Base-by-base conservation (phyloP, 73 alveolate species). In the Symbiodinium pilosum region DNA sequence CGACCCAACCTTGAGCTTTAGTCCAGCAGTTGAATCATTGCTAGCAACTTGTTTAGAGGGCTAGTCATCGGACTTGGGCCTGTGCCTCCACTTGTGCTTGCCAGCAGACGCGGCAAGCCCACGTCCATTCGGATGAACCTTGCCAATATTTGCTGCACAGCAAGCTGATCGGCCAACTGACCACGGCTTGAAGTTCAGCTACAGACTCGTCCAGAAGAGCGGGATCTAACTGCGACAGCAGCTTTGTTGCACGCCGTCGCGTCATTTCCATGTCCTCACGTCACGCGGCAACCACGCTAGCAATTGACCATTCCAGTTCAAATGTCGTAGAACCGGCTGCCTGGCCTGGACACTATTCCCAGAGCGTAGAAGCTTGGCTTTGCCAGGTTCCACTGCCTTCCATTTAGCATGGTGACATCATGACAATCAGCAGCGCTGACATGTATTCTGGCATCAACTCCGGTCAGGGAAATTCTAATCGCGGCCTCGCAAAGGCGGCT, bases 401-500 rank as follows among this genome's bases (percentile, higher is more conserved):
- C 59, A 9, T 47, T n/a, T n/a, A n/a, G n/a, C n/a, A n/a, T n/a
- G n/a, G n/a, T n/a, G n/a, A n/a, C n/a, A n/a, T n/a, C n/a, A n/a
- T n/a, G n/a, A n/a, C n/a, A n/a, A n/a, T n/a, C n/a, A n/a, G n/a
- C n/a, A n/a, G n/a, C n/a, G n/a, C n/a, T n/a, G n/a, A n/a, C n/a
- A n/a, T n/a, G n/a, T n/a, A n/a, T n/a, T n/a, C n/a, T n/a, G n/a
- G n/a, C n/a, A n/a, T n/a, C n/a, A n/a, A n/a, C n/a, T n/a, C n/a
- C n/a, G n/a, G n/a, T n/a, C n/a, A n/a, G n/a, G n/a, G n/a, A 75
- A 28, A 7, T 5, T 32, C 32, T 42, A 0, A 0, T 4, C 4
- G 20, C 94, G 8, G 85, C 94, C 96, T 91, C 96, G 44, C 96
- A 91, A 18, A 91, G 87, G 47, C 87, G 96, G 52, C 96, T 91